These are phyloP conservation scores for Yarrowia sp. DNA, from an alignment of 805 yeast species.

Conservation along the genomic window DNA sequence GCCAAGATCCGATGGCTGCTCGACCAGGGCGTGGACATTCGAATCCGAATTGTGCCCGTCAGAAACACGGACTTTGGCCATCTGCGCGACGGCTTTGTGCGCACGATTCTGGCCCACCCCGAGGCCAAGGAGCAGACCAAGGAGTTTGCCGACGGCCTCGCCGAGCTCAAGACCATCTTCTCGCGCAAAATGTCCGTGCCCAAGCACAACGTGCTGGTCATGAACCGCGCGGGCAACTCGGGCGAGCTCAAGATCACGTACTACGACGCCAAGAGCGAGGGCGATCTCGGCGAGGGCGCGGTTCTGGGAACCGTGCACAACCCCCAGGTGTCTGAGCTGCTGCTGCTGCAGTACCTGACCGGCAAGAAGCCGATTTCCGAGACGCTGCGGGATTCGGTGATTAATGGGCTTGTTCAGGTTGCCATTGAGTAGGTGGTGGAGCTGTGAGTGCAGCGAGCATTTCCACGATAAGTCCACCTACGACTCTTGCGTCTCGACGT, in stretches of 20 bases:
- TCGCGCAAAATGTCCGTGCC: slow-evolving; percentile 68
- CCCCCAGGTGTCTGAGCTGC: slow-evolving; percentile 61
- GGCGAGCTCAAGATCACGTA: slow-evolving; percentile 51
- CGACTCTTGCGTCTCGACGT: no score
- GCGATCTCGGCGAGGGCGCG: slow-evolving; percentile 29
- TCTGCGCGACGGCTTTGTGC: slow-evolving; percentile 81
- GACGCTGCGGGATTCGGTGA: slow-evolving; percentile 48
- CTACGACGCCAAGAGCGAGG: slow-evolving; percentile 43
- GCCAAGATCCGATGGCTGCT: slow-evolving; percentile 57
- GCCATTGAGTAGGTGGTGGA: slow-evolving; percentile 12
- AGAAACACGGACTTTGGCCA: slow-evolving; percentile 91
- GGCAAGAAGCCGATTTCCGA: slow-evolving; percentile 66
- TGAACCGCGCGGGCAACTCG: slow-evolving; percentile 49
- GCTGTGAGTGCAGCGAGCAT: no score
- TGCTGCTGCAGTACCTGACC: slow-evolving; percentile 73
- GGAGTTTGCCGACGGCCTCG: slow-evolving; percentile 58
- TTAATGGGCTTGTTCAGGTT: slow-evolving; percentile 39
- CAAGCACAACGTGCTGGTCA: slow-evolving; percentile 63
- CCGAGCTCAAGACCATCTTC: slow-evolving; percentile 62
- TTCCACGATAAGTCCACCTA: no score
- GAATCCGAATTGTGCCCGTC: slow-evolving; percentile 77
- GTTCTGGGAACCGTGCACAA: slow-evolving; percentile 59
- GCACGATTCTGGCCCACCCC: slow-evolving; percentile 70
- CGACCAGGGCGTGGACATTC: slow-evolving; percentile 57
- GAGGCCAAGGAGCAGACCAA: slow-evolving; percentile 51